Base-by-base conservation (phyloP, 257 asterid genomes). In the Solanum bulbocastanum region DNA sequence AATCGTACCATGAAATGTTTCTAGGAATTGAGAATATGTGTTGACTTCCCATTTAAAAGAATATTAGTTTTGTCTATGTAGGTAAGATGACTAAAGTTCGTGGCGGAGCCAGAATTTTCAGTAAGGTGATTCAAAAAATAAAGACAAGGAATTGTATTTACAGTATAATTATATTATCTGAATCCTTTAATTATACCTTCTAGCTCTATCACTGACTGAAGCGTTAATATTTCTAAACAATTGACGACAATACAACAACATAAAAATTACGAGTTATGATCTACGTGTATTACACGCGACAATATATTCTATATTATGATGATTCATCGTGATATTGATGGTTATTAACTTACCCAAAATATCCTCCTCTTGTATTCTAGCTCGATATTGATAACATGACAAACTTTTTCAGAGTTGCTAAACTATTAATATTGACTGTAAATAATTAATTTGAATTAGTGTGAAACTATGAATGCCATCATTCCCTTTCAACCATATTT, bases 91-190 rank as follows among this genome's bases (percentile, higher is more conserved):
- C 9, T 35, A 23, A 23, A 3, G 16, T 10, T 4, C 0, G 3
- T 23, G 1, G 32, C 1, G 4, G 2, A 62, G 1, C 0, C 7
- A 1, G 1, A 1, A 2, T 23, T n/a, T n/a, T 4, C 8, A 62
- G 8, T 62, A 0, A 62, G 0, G 7, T 62, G 1, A n/a, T n/a
- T n/a, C 15, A 62, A 10, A 62, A 62, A 0, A 62, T 62, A 4
- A n/a, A 62, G 2, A 4, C 8, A 62, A 10, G 71, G 0, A 10
- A 62, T n/a, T 10, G 15, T 62, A 10, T 10, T 4, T n/a, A 62
- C 16, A 4, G 0, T 62, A 62, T 10, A 23, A 62, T 58, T 30
- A 30, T 30, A 30, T 1, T 56, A 56, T 18, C 0, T 52, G 23
- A 16, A 52, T 18, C 3, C 69, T 4, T 11, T 60, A 16, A 49